Percentiles rank a stretch among this genome's conserved stretches.
Conservation (phyloP, 768 basidiomycete species). For the Pleurotus eryngii region DNA sequence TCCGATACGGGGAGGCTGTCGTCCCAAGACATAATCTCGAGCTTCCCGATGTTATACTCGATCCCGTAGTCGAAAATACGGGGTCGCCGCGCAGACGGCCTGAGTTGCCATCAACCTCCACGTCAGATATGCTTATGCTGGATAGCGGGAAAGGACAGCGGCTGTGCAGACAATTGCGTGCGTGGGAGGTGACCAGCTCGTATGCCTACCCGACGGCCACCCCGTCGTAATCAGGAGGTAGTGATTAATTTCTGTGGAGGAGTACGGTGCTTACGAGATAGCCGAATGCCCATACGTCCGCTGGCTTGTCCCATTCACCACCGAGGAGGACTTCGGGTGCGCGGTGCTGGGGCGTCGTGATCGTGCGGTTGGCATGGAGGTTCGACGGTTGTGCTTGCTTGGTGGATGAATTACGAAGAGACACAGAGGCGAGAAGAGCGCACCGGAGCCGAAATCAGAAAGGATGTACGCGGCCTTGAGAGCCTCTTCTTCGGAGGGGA, state of each 20-base stretch:
- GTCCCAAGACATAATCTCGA: conserved; percentile 10
- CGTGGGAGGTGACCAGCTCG: neutral
- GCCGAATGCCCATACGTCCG: conserved; percentile 29
- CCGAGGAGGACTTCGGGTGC: conserved; percentile 26
- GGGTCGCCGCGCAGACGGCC: conserved; percentile 10
- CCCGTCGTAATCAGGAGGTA: conserved; percentile 8
- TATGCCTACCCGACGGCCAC: conserved; percentile 8
- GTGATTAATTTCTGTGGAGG: conserved; percentile 15
- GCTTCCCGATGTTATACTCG: conserved; percentile 9
- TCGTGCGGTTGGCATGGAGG: conserved; percentile 1
- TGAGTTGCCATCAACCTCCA: conserved; percentile 13
- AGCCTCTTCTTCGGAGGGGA: too few relatives aligned
- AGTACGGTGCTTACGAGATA: conserved; percentile 18
- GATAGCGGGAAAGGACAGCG: neutral
- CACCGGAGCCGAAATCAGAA: too few relatives aligned
- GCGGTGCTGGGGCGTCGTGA: conserved; percentile 20
- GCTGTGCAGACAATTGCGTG: too few relatives aligned
- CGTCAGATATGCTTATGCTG: conserved; percentile 10
- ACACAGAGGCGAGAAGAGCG: too few relatives aligned
- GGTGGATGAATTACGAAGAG: too few relatives aligned
- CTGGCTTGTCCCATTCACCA: conserved; percentile 22
- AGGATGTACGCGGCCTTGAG: too few relatives aligned
- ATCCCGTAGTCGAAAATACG: neutral
- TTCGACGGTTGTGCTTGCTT: too few relatives aligned
- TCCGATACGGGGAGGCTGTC: conserved; percentile 12